Evolutionary conservation across 306 rosid species (phyloP).

Genomic region (Rubus parviflorus): DNA sequence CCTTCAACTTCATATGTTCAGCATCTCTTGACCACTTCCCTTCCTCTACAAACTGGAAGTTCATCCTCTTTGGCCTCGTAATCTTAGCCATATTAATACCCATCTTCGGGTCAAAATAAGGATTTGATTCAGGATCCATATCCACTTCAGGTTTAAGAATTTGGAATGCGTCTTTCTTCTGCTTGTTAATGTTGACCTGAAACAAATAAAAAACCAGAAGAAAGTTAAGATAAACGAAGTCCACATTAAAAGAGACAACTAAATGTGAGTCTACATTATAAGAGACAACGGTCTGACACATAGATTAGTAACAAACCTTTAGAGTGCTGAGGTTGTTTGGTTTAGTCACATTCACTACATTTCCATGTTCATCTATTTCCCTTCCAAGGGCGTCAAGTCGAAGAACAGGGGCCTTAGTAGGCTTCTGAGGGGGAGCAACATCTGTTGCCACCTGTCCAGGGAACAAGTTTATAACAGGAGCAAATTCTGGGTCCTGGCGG

Average conservation of each 20-base stretch:
- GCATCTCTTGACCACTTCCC: constrained; percentile 97
- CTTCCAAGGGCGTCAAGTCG: constrained; percentile 97
- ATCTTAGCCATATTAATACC: constrained; percentile 82
- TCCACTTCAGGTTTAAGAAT: constrained; percentile 87
- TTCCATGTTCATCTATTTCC: constrained; percentile 94
- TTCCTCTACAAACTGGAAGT: constrained; percentile 84
- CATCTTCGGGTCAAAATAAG: constrained; percentile 77
- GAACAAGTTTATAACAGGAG: constrained; percentile 84
- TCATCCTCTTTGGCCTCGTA: constrained; percentile 83
- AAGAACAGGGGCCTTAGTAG: constrained; percentile 88
- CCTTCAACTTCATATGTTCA: constrained; percentile 81
- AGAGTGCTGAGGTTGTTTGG: constrained; percentile 89
- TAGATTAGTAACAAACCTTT: constrained; percentile 56
- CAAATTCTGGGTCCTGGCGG: constrained; percentile 94
- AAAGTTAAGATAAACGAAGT: background rate
- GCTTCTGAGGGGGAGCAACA: constrained; percentile 65
- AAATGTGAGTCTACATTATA: background rate
- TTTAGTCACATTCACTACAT: constrained; percentile 69
- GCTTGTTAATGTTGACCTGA: constrained; percentile 95
- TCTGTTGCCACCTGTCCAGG: constrained; percentile 75
- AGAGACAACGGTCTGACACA: constrained; percentile 10
- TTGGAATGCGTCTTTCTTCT: constrained; percentile 89
- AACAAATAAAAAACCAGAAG: constrained; percentile 19
- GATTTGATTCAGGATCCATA: constrained; percentile 82
- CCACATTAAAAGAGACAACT: constrained; percentile 3